These are phyloP conservation scores for Anthracocystis panici-leucophaei DNA, from an alignment of 1,284 basidiomycete species.

Conservation along the genomic window DNA sequence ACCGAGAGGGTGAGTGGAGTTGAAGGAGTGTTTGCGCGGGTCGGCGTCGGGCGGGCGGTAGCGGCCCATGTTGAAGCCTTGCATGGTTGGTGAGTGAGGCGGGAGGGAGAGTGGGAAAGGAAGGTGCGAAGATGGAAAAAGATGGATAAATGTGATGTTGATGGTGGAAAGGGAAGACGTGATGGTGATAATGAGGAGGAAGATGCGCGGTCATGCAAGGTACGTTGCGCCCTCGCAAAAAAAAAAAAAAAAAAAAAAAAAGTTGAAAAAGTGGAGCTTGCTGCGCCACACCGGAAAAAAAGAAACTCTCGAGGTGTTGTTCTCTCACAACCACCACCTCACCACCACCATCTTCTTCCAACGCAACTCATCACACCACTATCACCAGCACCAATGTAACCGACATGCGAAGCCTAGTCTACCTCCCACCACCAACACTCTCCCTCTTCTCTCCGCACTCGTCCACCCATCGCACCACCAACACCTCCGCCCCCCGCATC, in stretches of 20 bases:
- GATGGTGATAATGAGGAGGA: no score
- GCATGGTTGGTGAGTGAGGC: slow-evolving; percentile 48
- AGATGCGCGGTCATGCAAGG: slow-evolving; percentile 7
- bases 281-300: neutral
- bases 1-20: slow-evolving; percentile 73
- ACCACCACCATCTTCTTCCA: neutral
- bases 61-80: slow-evolving; percentile 67
- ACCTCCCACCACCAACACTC: slow-evolving; percentile 18
- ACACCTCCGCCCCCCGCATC: neutral
- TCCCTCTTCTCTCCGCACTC: neutral
- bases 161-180: neutral
- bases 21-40: slow-evolving; percentile 39
- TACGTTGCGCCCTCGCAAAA: neutral
- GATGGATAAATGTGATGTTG: no score
- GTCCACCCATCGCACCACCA: neutral
- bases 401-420: slow-evolving; percentile 19
- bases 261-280: slow-evolving; percentile 6
- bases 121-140: no score
- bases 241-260: neutral
- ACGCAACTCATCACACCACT: neutral
- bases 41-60: slow-evolving; percentile 58
- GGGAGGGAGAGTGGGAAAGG: neutral
- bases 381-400: neutral
- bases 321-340: slow-evolving; percentile 8
- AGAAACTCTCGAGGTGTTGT: neutral